Percentiles rank a stretch among this genome's conserved stretches.
phyloP scores from a whole-genome alignment of 2,329 filamentous ascomycete species.

The Stagonosporopsis rhizophila region DNA sequence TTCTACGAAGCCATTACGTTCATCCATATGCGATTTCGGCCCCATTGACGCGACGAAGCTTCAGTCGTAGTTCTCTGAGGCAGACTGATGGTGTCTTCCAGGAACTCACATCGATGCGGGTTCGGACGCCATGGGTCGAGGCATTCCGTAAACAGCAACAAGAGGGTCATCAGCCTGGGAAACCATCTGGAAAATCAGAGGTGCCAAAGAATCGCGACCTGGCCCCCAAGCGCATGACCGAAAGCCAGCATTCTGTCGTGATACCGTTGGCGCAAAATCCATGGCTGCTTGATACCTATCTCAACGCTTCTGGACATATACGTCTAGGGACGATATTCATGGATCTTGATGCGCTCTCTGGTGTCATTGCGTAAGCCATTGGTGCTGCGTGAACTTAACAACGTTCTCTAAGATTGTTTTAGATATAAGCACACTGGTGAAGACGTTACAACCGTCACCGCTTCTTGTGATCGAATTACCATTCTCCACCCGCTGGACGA shows the following conservation, averaged over 20 bases:
- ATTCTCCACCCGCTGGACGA: conserved; percentile 76
- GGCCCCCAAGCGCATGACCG: conserved; percentile 71
- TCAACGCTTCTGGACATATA: conserved; percentile 78
- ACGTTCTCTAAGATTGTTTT: conserved; percentile 19
- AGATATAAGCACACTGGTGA: conserved; percentile 74
- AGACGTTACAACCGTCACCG: conserved; percentile 68
- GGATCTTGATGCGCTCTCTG: conserved; percentile 80
- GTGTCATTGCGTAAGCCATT: conserved; percentile 68
- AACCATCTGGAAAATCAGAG: conserved; percentile 42
- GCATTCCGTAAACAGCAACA: conserved; percentile 63
- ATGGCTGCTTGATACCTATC: conserved; percentile 79
- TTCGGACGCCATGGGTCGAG: conserved; percentile 73
- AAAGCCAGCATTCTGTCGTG: conserved; percentile 73
- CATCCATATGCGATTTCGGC: background rate
- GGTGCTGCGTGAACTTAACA: conserved; percentile 61
- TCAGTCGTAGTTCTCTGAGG: conserved; percentile 35
- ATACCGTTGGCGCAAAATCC: conserved; percentile 75
- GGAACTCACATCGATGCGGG: conserved; percentile 54
- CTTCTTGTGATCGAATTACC: conserved; percentile 68
- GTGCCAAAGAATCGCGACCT: conserved; percentile 61
- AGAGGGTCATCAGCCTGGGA: conserved; percentile 39
- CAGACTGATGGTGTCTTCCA: conserved; percentile 66
- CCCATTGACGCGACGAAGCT: conserved; percentile 19
- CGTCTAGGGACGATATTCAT: conserved; percentile 76
- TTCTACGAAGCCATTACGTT: conserved; percentile 12